phyloP scores from a whole-genome alignment of 2,329 filamentous ascomycete species.

The Paecilomyces niveus region DNA sequence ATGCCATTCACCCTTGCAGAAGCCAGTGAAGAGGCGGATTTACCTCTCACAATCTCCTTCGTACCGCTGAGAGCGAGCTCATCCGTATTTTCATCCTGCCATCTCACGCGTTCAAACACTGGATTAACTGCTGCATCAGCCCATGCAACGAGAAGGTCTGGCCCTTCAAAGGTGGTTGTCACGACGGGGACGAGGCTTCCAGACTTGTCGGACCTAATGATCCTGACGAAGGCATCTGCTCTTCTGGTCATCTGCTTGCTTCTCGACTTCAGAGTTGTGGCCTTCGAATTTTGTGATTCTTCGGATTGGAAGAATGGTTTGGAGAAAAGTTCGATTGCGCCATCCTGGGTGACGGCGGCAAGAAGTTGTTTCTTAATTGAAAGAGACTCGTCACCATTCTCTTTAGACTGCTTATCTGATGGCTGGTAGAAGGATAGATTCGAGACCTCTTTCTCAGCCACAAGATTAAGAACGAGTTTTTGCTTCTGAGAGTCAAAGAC shows the following conservation, averaged over 20 bases:
- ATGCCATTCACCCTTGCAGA: slow-evolving; percentile 48
- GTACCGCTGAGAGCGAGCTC: slow-evolving; percentile 37
- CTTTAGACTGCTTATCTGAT: slow-evolving; percentile 6
- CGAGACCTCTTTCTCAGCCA: slow-evolving; percentile 41
- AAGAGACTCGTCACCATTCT: slow-evolving; percentile 5
- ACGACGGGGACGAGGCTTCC: slow-evolving; percentile 35
- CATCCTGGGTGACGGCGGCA: slow-evolving; percentile 41
- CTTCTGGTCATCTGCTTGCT: slow-evolving; percentile 40
- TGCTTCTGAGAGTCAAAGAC: slow-evolving; percentile 39
- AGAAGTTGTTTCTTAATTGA: slow-evolving; percentile 35
- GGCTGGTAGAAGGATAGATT: slow-evolving; percentile 28
- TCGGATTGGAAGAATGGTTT: slow-evolving; percentile 37
- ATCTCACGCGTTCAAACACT: slow-evolving; percentile 43
- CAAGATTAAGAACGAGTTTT: slow-evolving; percentile 41
- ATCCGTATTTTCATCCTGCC: slow-evolving; percentile 39
- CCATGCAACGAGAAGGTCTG: slow-evolving; percentile 41
- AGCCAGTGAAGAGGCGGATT: slow-evolving; percentile 34
- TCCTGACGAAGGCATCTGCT: slow-evolving; percentile 38
- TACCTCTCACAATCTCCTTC: slow-evolving; percentile 39
- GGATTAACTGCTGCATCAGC: slow-evolving; percentile 44
- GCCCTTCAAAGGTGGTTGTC: slow-evolving; percentile 38
- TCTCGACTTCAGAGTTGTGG: slow-evolving; percentile 36
- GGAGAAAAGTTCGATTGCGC: slow-evolving; percentile 44
- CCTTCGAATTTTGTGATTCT: slow-evolving; percentile 18
- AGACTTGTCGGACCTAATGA: slow-evolving; percentile 36